A percentile compares a stretch with the other conserved stretches of the same genome.
phyloP scores from a whole-genome alignment of 345 rosid species.

The Gynandropsis gynandra region DNA sequence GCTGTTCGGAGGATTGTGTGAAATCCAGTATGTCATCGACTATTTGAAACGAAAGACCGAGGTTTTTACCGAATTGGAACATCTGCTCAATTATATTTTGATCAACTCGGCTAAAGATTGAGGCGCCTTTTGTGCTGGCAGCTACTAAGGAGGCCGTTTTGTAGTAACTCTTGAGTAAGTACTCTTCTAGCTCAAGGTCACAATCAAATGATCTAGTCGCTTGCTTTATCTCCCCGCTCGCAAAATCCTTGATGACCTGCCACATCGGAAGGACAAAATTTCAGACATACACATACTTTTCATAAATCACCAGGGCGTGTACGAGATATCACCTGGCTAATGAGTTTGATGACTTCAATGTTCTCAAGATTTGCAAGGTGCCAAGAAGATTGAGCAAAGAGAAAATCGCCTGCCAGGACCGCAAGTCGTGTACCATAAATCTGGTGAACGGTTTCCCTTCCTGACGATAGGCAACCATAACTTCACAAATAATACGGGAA shows the following conservation, averaged over 20 bases:
- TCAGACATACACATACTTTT: too few relatives aligned
- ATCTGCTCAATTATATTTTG: constrained; percentile 28
- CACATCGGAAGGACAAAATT: background rate
- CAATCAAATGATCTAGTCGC: constrained; percentile 71
- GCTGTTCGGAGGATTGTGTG: too few relatives aligned
- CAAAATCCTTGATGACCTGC: constrained; percentile 82
- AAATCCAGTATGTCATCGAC: constrained; percentile 26
- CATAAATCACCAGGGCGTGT: too few relatives aligned
- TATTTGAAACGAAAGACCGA: constrained; percentile 66
- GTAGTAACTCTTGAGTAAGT: constrained; percentile 61
- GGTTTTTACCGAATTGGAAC: constrained; percentile 62
- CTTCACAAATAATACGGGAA: background rate
- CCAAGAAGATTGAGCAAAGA: constrained; percentile 99
- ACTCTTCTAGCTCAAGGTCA: constrained; percentile 51
- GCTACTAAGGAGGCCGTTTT: constrained; percentile 75
- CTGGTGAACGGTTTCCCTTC: constrained; percentile 83
- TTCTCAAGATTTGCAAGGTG: constrained; percentile 93
- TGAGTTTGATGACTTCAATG: constrained; percentile 88
- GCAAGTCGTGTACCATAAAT: constrained; percentile 83
- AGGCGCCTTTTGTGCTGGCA: constrained; percentile 70
- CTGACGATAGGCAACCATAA: constrained; percentile 25
- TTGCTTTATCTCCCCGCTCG: constrained; percentile 83
- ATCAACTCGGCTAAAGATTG: constrained; percentile 57
- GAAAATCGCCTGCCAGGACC: constrained; percentile 84
- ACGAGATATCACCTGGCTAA: constrained; percentile 66